Evolutionary conservation across 495 filamentous ascomycete species (phyloP).

Genomic region (Talaromyces nanjingensis): DNA sequence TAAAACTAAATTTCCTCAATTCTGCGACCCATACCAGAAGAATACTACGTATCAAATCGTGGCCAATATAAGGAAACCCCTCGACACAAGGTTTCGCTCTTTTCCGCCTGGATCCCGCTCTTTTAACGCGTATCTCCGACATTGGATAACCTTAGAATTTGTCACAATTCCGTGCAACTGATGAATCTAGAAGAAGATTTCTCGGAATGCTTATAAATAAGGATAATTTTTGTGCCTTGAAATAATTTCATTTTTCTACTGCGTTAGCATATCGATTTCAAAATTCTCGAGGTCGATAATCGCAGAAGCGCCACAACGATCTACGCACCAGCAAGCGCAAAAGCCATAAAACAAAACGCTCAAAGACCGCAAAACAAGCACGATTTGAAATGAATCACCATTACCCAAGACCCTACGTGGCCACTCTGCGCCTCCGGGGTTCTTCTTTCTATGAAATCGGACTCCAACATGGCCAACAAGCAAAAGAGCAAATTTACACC

Average conservation of each 20-base stretch:
- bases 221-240: background rate
- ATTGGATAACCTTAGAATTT: background rate
- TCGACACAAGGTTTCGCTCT: background rate
- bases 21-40: background rate
- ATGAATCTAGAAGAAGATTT: background rate
- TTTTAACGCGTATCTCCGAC: background rate
- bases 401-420: background rate
- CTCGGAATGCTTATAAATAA: background rate
- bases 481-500: conserved; percentile 37
- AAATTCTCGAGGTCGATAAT: background rate
- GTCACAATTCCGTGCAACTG: background rate
- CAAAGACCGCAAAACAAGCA: background rate
- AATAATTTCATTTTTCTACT: background rate
- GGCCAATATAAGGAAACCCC: too few species aligned
- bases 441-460: conserved; percentile 37
- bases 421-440: background rate
- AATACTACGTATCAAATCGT: too few species aligned
- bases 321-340: too few species aligned
- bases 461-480: conserved; percentile 40
- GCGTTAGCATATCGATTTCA: background rate
- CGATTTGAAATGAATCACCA: background rate
- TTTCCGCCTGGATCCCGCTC: background rate
- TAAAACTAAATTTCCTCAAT: background rate
- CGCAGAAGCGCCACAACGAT: background rate
- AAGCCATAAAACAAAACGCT: too few species aligned